Conservation (phyloP, 192 early-diverging fungal species). For the Mortierella hygrophila region DNA sequence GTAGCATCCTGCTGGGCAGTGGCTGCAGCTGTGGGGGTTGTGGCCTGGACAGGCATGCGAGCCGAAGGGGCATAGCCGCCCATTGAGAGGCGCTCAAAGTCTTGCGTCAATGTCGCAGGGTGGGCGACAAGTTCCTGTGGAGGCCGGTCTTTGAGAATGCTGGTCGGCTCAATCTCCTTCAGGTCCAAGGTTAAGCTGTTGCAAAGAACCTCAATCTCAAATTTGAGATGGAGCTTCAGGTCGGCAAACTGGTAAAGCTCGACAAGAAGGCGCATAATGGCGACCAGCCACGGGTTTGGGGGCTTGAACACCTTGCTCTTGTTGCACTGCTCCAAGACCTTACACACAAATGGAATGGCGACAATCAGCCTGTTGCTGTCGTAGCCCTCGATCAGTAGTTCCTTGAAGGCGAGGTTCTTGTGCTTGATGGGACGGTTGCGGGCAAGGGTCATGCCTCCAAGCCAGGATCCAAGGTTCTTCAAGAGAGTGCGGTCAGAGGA, state of each 20-base stretch:
- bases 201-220: slow-evolving; percentile 98
- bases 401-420: slow-evolving; percentile 96
- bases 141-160: slow-evolving; percentile 74
- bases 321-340: slow-evolving; percentile 91
- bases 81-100: slow-evolving; percentile 57
- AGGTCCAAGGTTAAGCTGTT: slow-evolving; percentile 90
- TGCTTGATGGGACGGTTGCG: slow-evolving; percentile 95
- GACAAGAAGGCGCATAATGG: slow-evolving; percentile 89
- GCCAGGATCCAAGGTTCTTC: slow-evolving; percentile 98
- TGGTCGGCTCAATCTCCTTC: slow-evolving; percentile 79
- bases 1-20: slow-evolving; percentile 22
- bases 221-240: slow-evolving; percentile 95
- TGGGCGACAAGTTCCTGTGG: slow-evolving; percentile 55
- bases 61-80: slow-evolving; percentile 45
- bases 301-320: slow-evolving; percentile 91
- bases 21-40: slow-evolving; percentile 5
- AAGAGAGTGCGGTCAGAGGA: slow-evolving; percentile 89
- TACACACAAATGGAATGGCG: slow-evolving; percentile 98
- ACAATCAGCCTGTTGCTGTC: slow-evolving; percentile 89
- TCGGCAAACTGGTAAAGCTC: slow-evolving; percentile 96
- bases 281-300: slow-evolving; percentile 99
- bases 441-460: slow-evolving; percentile 97
- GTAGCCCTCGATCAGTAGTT: slow-evolving; percentile 93
- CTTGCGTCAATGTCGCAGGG: slow-evolving; percentile 39
- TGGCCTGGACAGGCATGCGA: slow-evolving; percentile 37